Evolutionary conservation across 2,329 filamentous ascomycete genomes (phyloP), one percentile per base, ranked within the genome.

Genomic region (Emericellopsis cladophorae): DNA sequence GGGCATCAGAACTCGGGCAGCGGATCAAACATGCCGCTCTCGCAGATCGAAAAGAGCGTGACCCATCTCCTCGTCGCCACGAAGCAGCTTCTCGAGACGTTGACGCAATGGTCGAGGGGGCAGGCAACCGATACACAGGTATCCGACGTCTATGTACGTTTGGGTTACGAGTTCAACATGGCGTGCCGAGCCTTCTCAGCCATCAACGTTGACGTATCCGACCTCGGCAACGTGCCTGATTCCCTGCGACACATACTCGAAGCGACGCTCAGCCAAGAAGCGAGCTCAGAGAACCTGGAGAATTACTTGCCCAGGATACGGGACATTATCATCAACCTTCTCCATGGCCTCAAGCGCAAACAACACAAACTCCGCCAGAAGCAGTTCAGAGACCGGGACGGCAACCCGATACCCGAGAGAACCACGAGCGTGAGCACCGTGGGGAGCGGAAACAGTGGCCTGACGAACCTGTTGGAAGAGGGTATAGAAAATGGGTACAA

Each of bases 131-230:
- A 98, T 63, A 84, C 82, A 46, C 86, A 96, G 59, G 92, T 98
- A 44, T 96, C 92, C 11, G 92, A 98, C 59, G 92, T 98, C 51
- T 98, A 98, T 58, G 92, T 98, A 45, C 83, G 92, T 45, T 68
- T 98, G 46, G 92, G 92, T 37, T 98, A 98, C 64, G 92, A 98
- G 63, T 98, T 98, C 72, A 98, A 98, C 64, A 92, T 98, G 68
- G 92, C 92, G 23, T 96, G 90, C 61, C 83, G 92, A 42, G 90
- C 92, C 46, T 98, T 98, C 63, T 87, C 86, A 53, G 87, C 89
- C 44, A 98, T 98, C 54, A 92, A 93, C 46, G 92, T 98, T 47
- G 92, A 98, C 54, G 95, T 89, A 2, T 77, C 79, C 22, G 92
- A 98, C 59, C 72, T 98, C 11, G 92, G 92, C 43, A 95, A 95